Evolutionary conservation across 108 stramenopile species (phyloP).

Genomic region (Mediolabrus comicus): DNA sequence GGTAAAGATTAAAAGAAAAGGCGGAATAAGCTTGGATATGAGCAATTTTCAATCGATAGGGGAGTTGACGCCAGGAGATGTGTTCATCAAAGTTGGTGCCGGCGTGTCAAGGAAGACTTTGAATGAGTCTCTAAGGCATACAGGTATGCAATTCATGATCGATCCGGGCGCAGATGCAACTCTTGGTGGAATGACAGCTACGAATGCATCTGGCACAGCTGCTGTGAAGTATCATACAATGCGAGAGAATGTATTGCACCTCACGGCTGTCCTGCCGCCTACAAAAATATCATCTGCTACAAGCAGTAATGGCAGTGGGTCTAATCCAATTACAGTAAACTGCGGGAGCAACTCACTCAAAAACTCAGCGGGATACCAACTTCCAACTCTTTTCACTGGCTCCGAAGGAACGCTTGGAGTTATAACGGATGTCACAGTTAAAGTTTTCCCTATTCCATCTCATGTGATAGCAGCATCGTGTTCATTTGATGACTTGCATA

Average conservation of each 20-base stretch:
- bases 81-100: constrained; percentile 67
- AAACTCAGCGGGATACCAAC: constrained; percentile 90
- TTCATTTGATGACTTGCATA: constrained; percentile 62
- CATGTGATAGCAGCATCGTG: constrained; percentile 73
- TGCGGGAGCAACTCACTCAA: constrained; percentile 77
- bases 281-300: constrained; percentile 25
- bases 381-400: constrained; percentile 80
- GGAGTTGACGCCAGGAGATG: constrained; percentile 42
- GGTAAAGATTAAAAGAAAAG: constrained; percentile 52
- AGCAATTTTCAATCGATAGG: constrained; percentile 45
- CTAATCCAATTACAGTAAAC: constrained; percentile 30
- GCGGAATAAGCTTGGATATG: constrained; percentile 72
- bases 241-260: constrained; percentile 84
- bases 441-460: constrained; percentile 79
- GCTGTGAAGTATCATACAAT: constrained; percentile 96
- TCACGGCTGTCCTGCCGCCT: constrained; percentile 84
- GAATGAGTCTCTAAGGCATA: constrained; percentile 73
- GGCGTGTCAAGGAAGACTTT: constrained; percentile 71
- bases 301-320: constrained; percentile 25
- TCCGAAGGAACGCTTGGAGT: constrained; percentile 79
- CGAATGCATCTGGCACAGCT: constrained; percentile 92
- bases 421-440: constrained; percentile 88
- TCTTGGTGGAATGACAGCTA: constrained; percentile 89
- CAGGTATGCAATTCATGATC: constrained; percentile 90
- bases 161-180: constrained; percentile 96